Base-by-base conservation (phyloP, 176 grass and related monocot species). In the Elaeis guineensis region DNA sequence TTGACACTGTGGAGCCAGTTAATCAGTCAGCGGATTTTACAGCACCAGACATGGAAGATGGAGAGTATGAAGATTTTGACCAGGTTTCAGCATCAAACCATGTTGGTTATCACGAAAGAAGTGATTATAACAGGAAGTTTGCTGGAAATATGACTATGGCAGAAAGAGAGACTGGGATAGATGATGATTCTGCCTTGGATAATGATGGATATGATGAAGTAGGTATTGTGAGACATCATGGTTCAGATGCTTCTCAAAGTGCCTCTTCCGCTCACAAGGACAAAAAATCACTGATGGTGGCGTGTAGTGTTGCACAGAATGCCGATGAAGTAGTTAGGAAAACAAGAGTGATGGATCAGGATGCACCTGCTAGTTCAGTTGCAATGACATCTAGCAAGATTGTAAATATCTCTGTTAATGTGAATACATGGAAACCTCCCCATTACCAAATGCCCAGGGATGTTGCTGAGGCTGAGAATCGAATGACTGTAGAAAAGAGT, bases 381-480 rank as follows among this genome's bases (percentile, higher is more conserved):
- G 66, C 54, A 69, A 77, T 70, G 61, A 74, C 64, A 73, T 85
- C 84, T 51, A 85, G 56, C 65, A 86, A 87, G 80, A 21, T 62
- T 49, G 57, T 77, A 18, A 59, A 68, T 69, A 49, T 58, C 58
- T 68, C 71, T 52, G 83, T 69, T 84, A 76, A 82, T 82, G 68
- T 61, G 55, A 80, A 59, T 63, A 77, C 54, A 5, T 52, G 65
- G 69, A 89, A 82, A 75, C 72, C 83, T 84, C 50, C 29, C 50
- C 72, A 35, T 57, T 79, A 73, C 73, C 70, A 76, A 57, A 71
- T 72, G 63, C 81, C 78, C 44, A 81, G 83, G 71, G 75, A 90
- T 87, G 83, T 80, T 74, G 59, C 70, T 64, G 80, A 79, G 72
- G 69, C 90, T 56, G 86, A 90, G 80, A 84, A 44, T 69, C 25